Evolutionary conservation across 768 basidiomycete genomes (phyloP), one percentile per base, ranked within the genome.

Genomic region (Lyophyllum shimeji): DNA sequence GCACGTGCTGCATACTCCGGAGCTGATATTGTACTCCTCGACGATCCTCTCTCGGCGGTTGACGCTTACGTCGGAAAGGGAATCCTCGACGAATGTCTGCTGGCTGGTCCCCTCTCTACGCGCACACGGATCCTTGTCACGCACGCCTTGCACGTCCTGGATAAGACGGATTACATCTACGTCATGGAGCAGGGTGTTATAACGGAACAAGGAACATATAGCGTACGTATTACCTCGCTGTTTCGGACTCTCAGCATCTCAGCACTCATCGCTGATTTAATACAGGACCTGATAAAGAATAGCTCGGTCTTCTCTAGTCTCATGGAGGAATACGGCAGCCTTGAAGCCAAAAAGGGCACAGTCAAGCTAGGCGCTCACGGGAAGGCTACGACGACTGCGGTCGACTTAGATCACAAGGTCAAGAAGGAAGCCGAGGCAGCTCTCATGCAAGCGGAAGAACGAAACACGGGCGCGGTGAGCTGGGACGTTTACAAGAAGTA

Each of bases 1-100:
- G 92, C 91, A 0, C 75, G 92, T 24, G 89, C 89, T 0, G 86
- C 86, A 1, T 95, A 93, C 63, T 85, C 88, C 2, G 71, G 78
- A 0, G 78, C 87, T 1, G 87, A 91, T 55, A 78, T 93, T 51
- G 83, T 90, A 40, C 79, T 93, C 13, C 77, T 93, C 25, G 91
- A 95, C 63, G 92, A 95, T 65, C 87, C 91, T 15, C 79, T 93
- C 31, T 84, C 85, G 33, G 90, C 90, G 0, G 85, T 93, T 7
- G 90, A 93, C 59, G 82, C 89, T 0, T 84, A 88, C 60, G 90
- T 92, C 4, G 86, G 87, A 9, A 84, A 84, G 60, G 76, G 76
- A 25, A 81, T 89, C 48, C 61, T 89, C 3, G 81, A 89, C 18
- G 72, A 86, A 39, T 88, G 87, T 61, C 65, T 90, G 5, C 69